These are phyloP conservation scores for Candida maris DNA, from an alignment of 805 yeast species.

Conservation along the genomic window DNA sequence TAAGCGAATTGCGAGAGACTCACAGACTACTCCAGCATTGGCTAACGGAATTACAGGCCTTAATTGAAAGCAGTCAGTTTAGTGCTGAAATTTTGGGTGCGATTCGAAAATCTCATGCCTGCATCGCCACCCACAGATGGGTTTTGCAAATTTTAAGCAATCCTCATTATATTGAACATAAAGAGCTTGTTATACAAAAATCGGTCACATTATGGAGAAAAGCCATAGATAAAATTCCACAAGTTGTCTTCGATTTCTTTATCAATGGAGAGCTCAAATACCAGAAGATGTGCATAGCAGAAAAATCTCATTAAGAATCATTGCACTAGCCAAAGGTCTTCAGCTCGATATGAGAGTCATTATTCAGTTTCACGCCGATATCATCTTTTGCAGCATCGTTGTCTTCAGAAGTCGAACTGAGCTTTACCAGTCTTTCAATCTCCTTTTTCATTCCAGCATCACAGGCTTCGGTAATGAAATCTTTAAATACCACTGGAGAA, in stretches of 20 bases:
- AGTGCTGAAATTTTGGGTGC: neutral
- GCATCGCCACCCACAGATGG: neutral
- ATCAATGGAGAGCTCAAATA: conserved; percentile 15
- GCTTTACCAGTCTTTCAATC: conserved; percentile 43
- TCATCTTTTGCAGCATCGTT: conserved; percentile 7
- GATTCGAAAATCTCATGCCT: neutral
- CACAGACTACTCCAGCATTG: neutral
- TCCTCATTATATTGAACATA: neutral
- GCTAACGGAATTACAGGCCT: neutral
- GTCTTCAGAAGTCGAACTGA: conserved; percentile 8
- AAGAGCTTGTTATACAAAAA: neutral
- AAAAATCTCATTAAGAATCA: neutral
- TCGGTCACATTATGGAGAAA: neutral
- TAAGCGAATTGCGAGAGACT: conserved; percentile 2
- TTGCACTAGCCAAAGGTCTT: conserved; percentile 41
- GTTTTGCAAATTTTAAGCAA: neutral
- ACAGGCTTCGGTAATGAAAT: conserved; percentile 37
- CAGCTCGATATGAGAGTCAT: conserved; percentile 43
- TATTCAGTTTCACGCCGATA: conserved; percentile 17
- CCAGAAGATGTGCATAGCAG: conserved; percentile 9
- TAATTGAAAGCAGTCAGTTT: neutral
- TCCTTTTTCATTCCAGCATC: conserved; percentile 37
- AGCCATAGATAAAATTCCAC: conserved; percentile 4
- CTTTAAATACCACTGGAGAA: conserved; percentile 47
- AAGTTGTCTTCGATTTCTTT: conserved; percentile 3